Percentiles rank a stretch among this genome's conserved stretches.
These are phyloP conservation scores for Colletotrichum camelliae DNA, from an alignment of 2,329 filamentous ascomycete genomes.

Conservation along the genomic window DNA sequence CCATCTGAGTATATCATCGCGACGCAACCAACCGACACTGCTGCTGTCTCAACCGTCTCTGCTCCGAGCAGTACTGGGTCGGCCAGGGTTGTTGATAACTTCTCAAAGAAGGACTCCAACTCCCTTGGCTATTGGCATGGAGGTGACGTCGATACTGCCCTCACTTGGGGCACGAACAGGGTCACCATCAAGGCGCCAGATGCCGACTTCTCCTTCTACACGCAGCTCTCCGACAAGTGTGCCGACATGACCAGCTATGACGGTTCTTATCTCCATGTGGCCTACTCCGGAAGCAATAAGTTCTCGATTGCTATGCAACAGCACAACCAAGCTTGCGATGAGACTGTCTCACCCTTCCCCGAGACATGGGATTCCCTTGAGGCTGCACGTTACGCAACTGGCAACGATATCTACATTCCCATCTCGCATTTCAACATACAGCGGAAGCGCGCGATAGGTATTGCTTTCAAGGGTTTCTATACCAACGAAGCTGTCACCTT, in stretches of 20 bases:
- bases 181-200: conserved; percentile 47
- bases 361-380: conserved; percentile 75
- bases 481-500: conserved; percentile 54
- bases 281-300: conserved; percentile 64
- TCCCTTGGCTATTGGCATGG: conserved; percentile 72
- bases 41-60: conserved; percentile 50
- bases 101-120: conserved; percentile 57
- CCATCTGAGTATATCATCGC: conserved; percentile 53
- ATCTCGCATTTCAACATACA: conserved; percentile 70
- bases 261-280: conserved; percentile 67
- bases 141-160: conserved; percentile 58
- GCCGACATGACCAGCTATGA: conserved; percentile 59
- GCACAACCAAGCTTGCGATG: conserved; percentile 66
- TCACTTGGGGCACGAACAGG: conserved; percentile 55
- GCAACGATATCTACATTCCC: conserved; percentile 69
- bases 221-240: conserved; percentile 51
- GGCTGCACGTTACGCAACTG: conserved; percentile 60
- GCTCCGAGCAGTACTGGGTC: conserved; percentile 54
- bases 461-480: conserved; percentile 71
- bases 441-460: conserved; percentile 57
- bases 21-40: conserved; percentile 41
- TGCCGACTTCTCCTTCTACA: conserved; percentile 64
- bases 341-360: conserved; percentile 62
- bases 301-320: conserved; percentile 72
- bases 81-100: conserved; percentile 65